These are phyloP conservation scores for Aspergillus viridinutans DNA, from an alignment of 2,329 filamentous ascomycete species.

Conservation along the genomic window DNA sequence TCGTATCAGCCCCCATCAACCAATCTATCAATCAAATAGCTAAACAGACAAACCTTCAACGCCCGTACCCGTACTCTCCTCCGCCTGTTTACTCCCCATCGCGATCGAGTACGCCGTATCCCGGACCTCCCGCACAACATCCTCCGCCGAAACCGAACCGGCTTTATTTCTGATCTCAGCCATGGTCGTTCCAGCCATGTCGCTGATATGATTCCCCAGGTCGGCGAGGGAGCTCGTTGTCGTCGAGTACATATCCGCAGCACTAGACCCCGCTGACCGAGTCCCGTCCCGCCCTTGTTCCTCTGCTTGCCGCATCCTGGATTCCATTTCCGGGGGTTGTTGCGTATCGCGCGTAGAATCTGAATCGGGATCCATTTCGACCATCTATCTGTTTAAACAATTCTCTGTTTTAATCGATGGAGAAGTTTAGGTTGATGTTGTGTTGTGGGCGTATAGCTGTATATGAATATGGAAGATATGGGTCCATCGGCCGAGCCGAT, in stretches of 20 bases:
- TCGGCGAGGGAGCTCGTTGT: constrained; percentile 13
- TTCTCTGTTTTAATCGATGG: not conserved
- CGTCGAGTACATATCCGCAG: constrained; percentile 10
- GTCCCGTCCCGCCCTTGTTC: not conserved
- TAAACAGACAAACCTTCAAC: not conserved
- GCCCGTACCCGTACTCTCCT: not conserved
- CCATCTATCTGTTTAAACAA: not conserved
- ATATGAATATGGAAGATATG: not conserved
- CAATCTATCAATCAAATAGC: not conserved
- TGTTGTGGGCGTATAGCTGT: not conserved
- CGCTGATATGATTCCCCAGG: constrained; percentile 6
- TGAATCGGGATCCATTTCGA: not conserved
- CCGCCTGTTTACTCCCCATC: constrained; percentile 1
- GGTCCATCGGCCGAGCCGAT: not conserved
- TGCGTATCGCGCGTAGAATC: not conserved
- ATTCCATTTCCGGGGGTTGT: not conserved
- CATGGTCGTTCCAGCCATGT: constrained; percentile 10
- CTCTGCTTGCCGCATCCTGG: no score
- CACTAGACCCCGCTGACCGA: constrained; percentile 1
- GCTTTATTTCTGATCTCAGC: constrained; percentile 10
- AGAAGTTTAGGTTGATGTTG: constrained; percentile 5
- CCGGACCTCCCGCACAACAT: constrained; percentile 10
- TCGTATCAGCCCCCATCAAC: not conserved
- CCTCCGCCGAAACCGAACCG: constrained; percentile 3
- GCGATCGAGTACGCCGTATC: constrained; percentile 9